A percentile compares a stretch with the other conserved stretches of the same genome.
These are phyloP conservation scores for Corymbia maculata DNA, from an alignment of 345 rosid species.

Conservation along the genomic window DNA sequence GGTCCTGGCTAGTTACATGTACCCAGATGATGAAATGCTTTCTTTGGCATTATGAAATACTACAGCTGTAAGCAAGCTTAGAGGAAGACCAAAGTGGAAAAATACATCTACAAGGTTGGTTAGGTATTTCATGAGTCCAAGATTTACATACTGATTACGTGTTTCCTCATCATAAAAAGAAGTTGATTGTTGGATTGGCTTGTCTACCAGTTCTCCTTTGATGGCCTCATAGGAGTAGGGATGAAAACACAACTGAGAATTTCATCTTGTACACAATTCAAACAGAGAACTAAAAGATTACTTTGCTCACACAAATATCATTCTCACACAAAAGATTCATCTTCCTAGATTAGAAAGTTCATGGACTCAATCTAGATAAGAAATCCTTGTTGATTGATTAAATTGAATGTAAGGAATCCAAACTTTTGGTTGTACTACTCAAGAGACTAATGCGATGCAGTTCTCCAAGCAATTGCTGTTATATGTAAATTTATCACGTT, in stretches of 20 bases:
- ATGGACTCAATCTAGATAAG: neutral
- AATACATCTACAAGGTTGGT: neutral
- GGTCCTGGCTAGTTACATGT: neutral
- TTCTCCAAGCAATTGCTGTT: neutral
- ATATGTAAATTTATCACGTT: neutral
- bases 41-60: neutral
- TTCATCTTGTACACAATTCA: neutral
- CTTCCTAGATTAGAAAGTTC: neutral
- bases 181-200: neutral
- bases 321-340: neutral
- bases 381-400: neutral
- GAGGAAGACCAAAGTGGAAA: neutral
- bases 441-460: neutral
- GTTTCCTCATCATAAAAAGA: neutral
- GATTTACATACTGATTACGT: neutral
- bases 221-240: neutral
- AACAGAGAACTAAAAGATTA: neutral
- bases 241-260: neutral
- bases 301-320: neutral
- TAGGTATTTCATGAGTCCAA: neutral
- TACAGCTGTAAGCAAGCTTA: neutral
- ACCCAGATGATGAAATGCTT: neutral
- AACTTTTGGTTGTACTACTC: neutral
- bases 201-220: neutral
- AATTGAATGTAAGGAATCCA: neutral